Evolutionary conservation across 2,329 filamentous ascomycete genomes (phyloP).

Genomic region (Drechslerella dactyloides): DNA sequence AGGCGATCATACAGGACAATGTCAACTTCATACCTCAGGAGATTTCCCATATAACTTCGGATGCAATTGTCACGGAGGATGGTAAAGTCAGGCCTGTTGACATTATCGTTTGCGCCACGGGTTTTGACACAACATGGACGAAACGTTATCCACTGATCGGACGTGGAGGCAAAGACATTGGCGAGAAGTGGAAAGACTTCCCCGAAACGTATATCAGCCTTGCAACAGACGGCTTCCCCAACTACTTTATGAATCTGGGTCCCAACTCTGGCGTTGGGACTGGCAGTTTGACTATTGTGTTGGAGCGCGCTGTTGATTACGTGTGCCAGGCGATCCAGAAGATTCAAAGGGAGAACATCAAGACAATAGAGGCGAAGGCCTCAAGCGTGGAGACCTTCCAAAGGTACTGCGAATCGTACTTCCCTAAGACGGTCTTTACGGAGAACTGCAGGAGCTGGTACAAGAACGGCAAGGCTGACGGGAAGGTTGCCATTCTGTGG

Average conservation of each 20-base stretch:
- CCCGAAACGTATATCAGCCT: conserved; percentile 65
- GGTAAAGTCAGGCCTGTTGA: conserved; percentile 65
- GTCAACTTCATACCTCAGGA: conserved; percentile 62
- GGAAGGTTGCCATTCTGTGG: conserved; percentile 61
- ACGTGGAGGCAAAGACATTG: conserved; percentile 62
- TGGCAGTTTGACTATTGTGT: conserved; percentile 61
- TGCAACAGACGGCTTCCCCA: conserved; percentile 63
- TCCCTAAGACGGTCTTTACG: conserved; percentile 62
- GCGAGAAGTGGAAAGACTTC: conserved; percentile 61
- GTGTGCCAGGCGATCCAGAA: conserved; percentile 62
- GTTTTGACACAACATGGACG: conserved; percentile 65
- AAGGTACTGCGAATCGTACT: conserved; percentile 62
- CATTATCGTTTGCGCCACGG: conserved; percentile 66
- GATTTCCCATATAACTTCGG: conserved; percentile 61
- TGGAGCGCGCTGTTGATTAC: conserved; percentile 63
- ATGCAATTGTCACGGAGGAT: conserved; percentile 62
- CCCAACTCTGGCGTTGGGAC: conserved; percentile 63
- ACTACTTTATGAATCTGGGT: conserved; percentile 65
- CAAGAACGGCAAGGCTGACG: conserved; percentile 60
- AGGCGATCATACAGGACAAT: conserved; percentile 59
- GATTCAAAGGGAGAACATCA: conserved; percentile 60
- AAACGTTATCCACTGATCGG: conserved; percentile 64
- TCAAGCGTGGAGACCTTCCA: conserved; percentile 62
- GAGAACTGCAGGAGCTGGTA: conserved; percentile 65
- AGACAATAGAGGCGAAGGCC: conserved; percentile 60